These are phyloP conservation scores for Globisporangium sylvaticum DNA, from an alignment of 352 stramenopile genomes.

Conservation along the genomic window DNA sequence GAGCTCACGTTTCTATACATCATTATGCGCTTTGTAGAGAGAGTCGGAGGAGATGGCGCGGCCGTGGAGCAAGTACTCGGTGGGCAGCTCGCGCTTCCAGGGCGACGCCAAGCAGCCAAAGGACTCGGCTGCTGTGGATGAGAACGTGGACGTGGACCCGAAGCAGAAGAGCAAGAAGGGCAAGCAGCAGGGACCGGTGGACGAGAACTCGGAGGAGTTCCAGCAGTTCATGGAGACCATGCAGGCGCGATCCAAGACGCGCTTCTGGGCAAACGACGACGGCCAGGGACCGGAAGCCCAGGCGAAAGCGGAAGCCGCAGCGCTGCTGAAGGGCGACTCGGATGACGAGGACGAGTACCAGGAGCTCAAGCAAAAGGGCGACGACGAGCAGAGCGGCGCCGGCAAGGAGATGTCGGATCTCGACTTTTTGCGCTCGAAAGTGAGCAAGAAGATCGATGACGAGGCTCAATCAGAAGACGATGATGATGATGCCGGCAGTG, in stretches of 20 bases:
- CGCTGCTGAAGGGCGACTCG: conserved; percentile 28
- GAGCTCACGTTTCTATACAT: conserved; percentile 4
- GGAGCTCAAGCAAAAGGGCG: conserved; percentile 32
- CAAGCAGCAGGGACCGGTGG: conserved; percentile 28
- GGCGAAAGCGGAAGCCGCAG: conserved; percentile 21
- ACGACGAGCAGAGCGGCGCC: conserved; percentile 21
- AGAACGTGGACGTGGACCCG: conserved; percentile 9
- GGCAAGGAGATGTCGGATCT: conserved; percentile 78
- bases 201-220: conserved; percentile 57
- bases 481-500: conserved; percentile 22
- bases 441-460: conserved; percentile 89
- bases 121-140: conserved; percentile 14
- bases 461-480: conserved; percentile 37
- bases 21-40: conserved; percentile 10
- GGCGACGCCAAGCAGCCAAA: conserved; percentile 24
- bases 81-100: conserved; percentile 73
- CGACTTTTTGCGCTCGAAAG: conserved; percentile 92
- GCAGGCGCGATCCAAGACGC: conserved; percentile 84
- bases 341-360: conserved; percentile 89
- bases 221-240: conserved; percentile 90
- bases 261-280: conserved; percentile 91
- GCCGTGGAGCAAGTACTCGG: conserved; percentile 89
- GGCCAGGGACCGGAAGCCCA: conserved; percentile 40
- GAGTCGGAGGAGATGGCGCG: conserved; percentile 61
- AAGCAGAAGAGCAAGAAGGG: conserved; percentile 26